Conservation (phyloP, 805 yeast genomes). For the Ogataea salicorniae region DNA sequence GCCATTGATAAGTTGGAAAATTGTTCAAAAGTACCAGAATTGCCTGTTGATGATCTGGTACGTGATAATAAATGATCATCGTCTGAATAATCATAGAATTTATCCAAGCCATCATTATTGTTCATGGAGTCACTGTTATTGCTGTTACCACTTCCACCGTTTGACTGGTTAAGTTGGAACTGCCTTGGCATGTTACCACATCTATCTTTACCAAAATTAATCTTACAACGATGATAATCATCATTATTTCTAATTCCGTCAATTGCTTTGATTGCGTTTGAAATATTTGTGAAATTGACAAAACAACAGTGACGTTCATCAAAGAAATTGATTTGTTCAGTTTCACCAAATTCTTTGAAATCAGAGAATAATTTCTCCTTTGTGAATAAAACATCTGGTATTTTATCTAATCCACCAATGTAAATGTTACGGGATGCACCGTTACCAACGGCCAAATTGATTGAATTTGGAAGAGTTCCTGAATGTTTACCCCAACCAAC, state of each 20-base stretch:
- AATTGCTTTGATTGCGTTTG: constrained; percentile 86
- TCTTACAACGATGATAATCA: constrained; percentile 65
- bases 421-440: constrained; percentile 95
- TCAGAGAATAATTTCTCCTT: constrained; percentile 56
- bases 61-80: constrained; percentile 9
- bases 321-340: constrained; percentile 88
- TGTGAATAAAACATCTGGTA: constrained; percentile 25
- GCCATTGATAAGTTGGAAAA: too few relatives aligned
- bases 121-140: constrained; percentile 8
- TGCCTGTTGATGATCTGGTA: background rate
- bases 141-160: background rate
- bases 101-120: constrained; percentile 15
- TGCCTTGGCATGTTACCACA: constrained; percentile 93
- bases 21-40: too few relatives aligned
- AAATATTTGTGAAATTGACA: constrained; percentile 85
- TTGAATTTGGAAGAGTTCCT: constrained; percentile 83
- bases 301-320: constrained; percentile 85
- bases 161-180: constrained; percentile 27
- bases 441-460: constrained; percentile 82
- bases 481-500: constrained; percentile 98
- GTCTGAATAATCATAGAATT: constrained; percentile 19
- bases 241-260: constrained; percentile 80
- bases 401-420: constrained; percentile 52
- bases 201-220: constrained; percentile 90
- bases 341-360: constrained; percentile 83